Percentiles rank a stretch among this genome's conserved stretches.
Conservation (phyloP, 371 early-diverging fungal species). For the Mortierella sp. region DNA sequence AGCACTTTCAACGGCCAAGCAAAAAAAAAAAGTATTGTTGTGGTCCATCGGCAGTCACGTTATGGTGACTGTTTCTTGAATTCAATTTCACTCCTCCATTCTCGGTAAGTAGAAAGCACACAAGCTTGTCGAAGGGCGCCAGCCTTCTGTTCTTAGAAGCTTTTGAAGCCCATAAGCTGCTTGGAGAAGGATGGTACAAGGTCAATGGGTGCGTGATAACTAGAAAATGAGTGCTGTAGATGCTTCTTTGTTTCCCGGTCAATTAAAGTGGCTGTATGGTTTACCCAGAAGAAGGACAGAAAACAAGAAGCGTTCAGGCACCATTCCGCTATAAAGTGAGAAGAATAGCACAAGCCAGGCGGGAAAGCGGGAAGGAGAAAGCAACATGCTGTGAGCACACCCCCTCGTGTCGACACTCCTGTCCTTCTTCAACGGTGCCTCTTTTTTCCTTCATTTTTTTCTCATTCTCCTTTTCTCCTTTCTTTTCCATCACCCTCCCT, state of each 20-base stretch:
- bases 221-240: neutral
- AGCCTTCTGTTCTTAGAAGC: neutral
- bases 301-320: neutral
- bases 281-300: neutral
- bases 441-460: conserved; percentile 11
- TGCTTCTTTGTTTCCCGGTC: neutral
- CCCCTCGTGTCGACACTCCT: neutral
- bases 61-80: neutral
- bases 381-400: neutral
- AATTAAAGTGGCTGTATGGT: neutral
- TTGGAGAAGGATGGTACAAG: too few species aligned
- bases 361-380: neutral
- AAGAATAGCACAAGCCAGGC: neutral
- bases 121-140: too few species aligned
- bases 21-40: conserved; percentile 13
- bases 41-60: neutral
- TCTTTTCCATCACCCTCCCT: neutral
- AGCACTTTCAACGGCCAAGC: neutral
- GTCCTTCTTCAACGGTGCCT: neutral
- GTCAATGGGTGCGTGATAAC: neutral
- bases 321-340: neutral
- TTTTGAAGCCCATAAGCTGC: too few species aligned
- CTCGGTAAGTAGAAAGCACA: neutral
- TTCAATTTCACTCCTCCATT: neutral
- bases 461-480: neutral